phyloP scores from a whole-genome alignment of 176 grass and related monocot genomes.

The Oryza officinalis region DNA sequence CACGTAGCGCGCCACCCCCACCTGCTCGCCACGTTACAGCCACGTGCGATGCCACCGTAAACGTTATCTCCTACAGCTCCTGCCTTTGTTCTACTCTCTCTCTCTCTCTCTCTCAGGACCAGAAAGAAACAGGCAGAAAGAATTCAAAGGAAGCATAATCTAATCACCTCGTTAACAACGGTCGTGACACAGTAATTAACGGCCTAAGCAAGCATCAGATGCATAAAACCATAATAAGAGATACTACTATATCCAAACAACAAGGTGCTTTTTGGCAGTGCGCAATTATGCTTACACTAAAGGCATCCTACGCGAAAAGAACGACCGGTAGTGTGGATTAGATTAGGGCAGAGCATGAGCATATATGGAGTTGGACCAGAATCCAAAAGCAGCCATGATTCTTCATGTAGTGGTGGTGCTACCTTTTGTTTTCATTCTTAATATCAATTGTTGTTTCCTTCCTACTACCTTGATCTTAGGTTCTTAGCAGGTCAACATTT shows the following conservation, averaged over 20 bases:
- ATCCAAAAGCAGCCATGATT: slow-evolving; percentile 36
- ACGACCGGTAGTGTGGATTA: not conserved
- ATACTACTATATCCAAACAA: slow-evolving; percentile 15
- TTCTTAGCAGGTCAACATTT: slow-evolving; percentile 30
- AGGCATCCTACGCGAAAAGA: not conserved
- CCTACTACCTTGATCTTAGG: slow-evolving; percentile 1
- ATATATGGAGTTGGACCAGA: slow-evolving; percentile 6
- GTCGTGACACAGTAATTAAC: slow-evolving; percentile 11
- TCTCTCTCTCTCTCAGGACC: not conserved
- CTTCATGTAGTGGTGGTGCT: not conserved
- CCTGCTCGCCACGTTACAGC: slow-evolving; percentile 38
- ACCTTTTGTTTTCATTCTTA: slow-evolving; percentile 14
- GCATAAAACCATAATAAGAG: not conserved
- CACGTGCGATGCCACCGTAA: slow-evolving; percentile 39
- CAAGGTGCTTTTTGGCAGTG: slow-evolving; percentile 29
- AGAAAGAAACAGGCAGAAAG: not conserved
- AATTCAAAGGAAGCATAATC: not conserved
- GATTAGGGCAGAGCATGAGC: not conserved
- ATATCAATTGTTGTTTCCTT: not conserved
- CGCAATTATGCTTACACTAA: slow-evolving; percentile 21
- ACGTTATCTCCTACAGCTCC: not conserved
- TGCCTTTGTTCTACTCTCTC: not conserved
- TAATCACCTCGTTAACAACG: slow-evolving; percentile 12
- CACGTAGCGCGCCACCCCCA: not conserved
- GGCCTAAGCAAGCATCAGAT: not conserved